Percentiles rank a stretch among this genome's conserved stretches.
Conservation (phyloP, 2,329 filamentous ascomycete species). For the Dryadomyces sulphureus region DNA sequence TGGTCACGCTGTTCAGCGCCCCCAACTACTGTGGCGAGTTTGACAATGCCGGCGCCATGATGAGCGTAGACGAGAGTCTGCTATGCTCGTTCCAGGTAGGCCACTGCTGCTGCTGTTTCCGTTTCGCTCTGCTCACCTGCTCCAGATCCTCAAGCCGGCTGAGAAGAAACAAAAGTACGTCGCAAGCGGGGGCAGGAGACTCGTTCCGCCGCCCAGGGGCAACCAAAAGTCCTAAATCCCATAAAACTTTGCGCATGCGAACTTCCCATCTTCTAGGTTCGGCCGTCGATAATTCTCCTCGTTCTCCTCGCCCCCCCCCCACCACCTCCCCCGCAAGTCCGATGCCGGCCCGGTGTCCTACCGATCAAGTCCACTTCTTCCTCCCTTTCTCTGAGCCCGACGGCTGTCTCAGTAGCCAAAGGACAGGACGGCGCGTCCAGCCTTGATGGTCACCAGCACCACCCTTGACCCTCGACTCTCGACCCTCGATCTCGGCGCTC, state of each 20-base stretch:
- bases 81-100: constrained; percentile 94
- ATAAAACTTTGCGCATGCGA: constrained; percentile 39
- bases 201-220: constrained; percentile 54
- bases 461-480: no score
- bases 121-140: neutral
- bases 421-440: neutral
- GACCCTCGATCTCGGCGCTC: no score
- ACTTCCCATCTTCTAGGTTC: constrained; percentile 75
- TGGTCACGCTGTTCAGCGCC: constrained; percentile 94
- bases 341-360: neutral
- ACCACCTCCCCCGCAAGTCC: neutral
- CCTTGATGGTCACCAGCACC: no score
- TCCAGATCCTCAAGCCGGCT: constrained; percentile 90
- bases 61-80: constrained; percentile 97
- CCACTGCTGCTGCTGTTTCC: constrained; percentile 11
- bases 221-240: constrained; percentile 19
- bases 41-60: constrained; percentile 98
- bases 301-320: constrained; percentile 3
- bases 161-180: constrained; percentile 99
- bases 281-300: constrained; percentile 62
- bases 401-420: neutral
- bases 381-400: neutral
- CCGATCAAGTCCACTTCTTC: neutral
- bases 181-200: constrained; percentile 53
- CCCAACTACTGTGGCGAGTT: constrained; percentile 99